These are phyloP conservation scores for Globisporangium heterothallicum DNA, from an alignment of 352 stramenopile species.

Conservation along the genomic window DNA sequence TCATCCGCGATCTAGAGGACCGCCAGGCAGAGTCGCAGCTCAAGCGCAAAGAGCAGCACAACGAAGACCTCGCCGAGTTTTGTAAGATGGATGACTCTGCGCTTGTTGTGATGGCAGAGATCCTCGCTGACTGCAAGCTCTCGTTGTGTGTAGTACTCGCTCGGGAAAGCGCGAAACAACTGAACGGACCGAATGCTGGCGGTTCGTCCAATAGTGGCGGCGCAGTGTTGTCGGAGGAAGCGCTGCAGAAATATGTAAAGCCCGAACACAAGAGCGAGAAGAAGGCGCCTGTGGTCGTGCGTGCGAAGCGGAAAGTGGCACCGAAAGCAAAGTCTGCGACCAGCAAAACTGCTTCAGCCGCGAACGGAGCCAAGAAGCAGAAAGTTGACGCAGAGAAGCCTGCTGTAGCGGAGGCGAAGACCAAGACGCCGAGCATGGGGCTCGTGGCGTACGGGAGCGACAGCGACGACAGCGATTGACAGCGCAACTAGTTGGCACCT, in stretches of 20 bases:
- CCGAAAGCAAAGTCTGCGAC: constrained; percentile 9
- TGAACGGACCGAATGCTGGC: background rate
- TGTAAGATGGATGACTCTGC: constrained; percentile 24
- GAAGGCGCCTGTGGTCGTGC: constrained; percentile 33
- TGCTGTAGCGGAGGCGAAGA: constrained; percentile 6
- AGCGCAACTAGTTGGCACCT: background rate
- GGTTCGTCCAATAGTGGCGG: no score
- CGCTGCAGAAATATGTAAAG: constrained; percentile 17
- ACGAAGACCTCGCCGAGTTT: constrained; percentile 70
- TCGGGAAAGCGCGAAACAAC: background rate
- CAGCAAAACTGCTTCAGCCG: background rate
- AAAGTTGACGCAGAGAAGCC: constrained; percentile 13
- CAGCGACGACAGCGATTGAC: constrained; percentile 45
- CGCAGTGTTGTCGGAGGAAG: background rate
- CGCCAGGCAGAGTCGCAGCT: constrained; percentile 42
- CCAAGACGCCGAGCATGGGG: constrained; percentile 21
- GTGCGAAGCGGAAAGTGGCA: constrained; percentile 44
- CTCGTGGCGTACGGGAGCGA: constrained; percentile 68
- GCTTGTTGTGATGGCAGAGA: background rate
- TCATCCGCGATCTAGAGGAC: constrained; percentile 67
- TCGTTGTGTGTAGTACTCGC: background rate
- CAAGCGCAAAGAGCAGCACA: constrained; percentile 55
- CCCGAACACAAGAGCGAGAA: constrained; percentile 20
- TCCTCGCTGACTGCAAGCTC: background rate
- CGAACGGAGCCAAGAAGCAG: constrained; percentile 15